A percentile compares a stretch with the other conserved stretches of the same genome.
phyloP scores from a whole-genome alignment of 2,329 filamentous ascomycete species.

The Apiospora rasikravindrae region DNA sequence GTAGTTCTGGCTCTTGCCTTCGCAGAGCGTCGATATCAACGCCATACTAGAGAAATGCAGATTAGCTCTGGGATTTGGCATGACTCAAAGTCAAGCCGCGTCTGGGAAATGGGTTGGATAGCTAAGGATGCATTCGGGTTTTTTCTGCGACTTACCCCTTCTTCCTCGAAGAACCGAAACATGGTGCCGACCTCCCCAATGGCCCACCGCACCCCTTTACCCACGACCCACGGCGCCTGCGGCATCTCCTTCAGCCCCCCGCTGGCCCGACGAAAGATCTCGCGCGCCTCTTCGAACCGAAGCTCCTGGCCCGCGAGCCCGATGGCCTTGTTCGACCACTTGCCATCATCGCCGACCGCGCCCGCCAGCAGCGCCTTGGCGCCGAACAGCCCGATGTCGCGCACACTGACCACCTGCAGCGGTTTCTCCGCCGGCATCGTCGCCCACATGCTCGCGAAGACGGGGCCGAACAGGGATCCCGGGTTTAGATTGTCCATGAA shows the following conservation, averaged over 20 bases:
- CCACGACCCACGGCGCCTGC: constrained; percentile 39
- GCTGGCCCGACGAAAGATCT: constrained; percentile 33
- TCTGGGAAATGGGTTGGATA: neutral
- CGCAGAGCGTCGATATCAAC: constrained; percentile 42
- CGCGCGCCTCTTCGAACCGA: constrained; percentile 39
- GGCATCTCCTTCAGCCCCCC: constrained; percentile 35
- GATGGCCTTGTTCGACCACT: constrained; percentile 40
- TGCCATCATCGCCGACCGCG: neutral
- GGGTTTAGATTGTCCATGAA: constrained; percentile 49
- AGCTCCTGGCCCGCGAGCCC: constrained; percentile 42
- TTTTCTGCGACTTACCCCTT: constrained; percentile 30
- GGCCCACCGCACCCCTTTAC: constrained; percentile 35
- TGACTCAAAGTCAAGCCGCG: neutral
- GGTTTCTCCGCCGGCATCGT: constrained; percentile 34
- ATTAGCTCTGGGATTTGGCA: neutral
- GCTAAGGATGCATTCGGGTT: neutral
- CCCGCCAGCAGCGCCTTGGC: constrained; percentile 38
- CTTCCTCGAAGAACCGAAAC: constrained; percentile 44
- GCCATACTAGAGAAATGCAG: constrained; percentile 34
- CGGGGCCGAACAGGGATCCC: constrained; percentile 36
- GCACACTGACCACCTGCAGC: constrained; percentile 45
- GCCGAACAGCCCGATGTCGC: constrained; percentile 45
- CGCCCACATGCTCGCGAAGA: constrained; percentile 41
- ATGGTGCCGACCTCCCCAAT: constrained; percentile 40
- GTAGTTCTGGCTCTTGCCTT: constrained; percentile 36